Base-by-base conservation (phyloP, 2,329 filamentous ascomycete genomes). In the Penicillium sp. region DNA sequence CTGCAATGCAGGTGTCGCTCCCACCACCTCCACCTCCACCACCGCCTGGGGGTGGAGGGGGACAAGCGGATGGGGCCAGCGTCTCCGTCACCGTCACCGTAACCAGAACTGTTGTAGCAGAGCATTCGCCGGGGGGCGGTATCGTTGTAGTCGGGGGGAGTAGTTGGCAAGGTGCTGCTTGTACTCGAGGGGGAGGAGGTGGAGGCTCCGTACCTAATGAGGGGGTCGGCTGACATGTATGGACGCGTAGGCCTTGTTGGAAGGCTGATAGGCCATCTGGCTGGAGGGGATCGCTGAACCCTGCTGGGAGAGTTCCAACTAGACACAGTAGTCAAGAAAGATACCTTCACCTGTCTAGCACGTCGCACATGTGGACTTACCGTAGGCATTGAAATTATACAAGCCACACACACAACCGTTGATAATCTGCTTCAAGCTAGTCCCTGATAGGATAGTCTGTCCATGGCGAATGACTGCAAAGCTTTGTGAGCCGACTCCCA, bases 351-450 rank as follows among this genome's bases (percentile, higher is more conserved):
- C 14, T 27, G 32, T 14, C 34, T 13, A 19, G 42, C 41, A 16
- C 23, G 16, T 6, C 2, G 42, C 14, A 30, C 9, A 8, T 7
- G 0, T 9, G 8, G 19, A 16, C 50, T 11, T 51, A 56, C 54
- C 69, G 59, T 80, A 83, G 19, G 70, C 68, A 23, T 76, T 69
- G 8, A 73, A 70, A 29, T 82, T 76, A 43, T 81, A 39, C 11
- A 63, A 29, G 10, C 59, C 61, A 36, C 61, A 63, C 1, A 61
- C 57, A 39, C 61, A 63, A 1, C 57, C 61, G 13, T 58, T 42
- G 9, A 63, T 60, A 2, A 63, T 63, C 8, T 47, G 44, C 29
- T 63, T 63, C 32, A 61, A 27, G 45, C 61, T 63, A 4, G 55
- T 56, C 1, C 61, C 61, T 10, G 59, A 63, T 0, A 61, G 38